Conservation (phyloP, 208 protist genomes). For the Acanthamoeba sp. region DNA sequence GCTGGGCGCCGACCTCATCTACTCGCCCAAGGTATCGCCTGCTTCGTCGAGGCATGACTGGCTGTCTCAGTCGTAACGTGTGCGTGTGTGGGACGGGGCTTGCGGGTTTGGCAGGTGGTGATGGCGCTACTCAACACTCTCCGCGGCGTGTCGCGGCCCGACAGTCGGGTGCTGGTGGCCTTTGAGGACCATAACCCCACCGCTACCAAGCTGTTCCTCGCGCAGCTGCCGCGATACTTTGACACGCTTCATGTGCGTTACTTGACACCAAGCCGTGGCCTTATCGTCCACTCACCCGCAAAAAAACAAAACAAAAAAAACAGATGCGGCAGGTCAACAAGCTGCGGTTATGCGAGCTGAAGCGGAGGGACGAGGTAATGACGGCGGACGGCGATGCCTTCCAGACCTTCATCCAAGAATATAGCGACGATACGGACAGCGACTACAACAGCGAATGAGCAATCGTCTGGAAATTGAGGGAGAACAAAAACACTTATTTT, state of each 20-base stretch:
- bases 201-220: slow-evolving; percentile 31
- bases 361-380: not conserved
- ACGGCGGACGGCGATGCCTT: not conserved
- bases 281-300: not conserved
- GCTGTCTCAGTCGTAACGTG: no score
- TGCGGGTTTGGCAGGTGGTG: slow-evolving; percentile 6
- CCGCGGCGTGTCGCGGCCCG: not conserved
- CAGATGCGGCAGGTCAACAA: not conserved
- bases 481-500: no score
- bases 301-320: not conserved
- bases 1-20: slow-evolving; percentile 54
- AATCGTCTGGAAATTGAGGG: not conserved
- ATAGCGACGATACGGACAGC: slow-evolving; percentile 67
- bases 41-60: not conserved
- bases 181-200: slow-evolving; percentile 57
- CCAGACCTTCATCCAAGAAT: not conserved
- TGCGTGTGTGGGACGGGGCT: not conserved
- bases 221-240: slow-evolving; percentile 10
- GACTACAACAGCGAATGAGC: slow-evolving; percentile 54
- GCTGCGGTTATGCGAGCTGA: slow-evolving; percentile 29
- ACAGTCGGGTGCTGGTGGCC: slow-evolving; percentile 34
- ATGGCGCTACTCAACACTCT: slow-evolving; percentile 33
- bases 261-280: not conserved
- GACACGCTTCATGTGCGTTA: not conserved
- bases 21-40: not conserved